A percentile compares a stretch with the other conserved stretches of the same genome.
phyloP scores from a whole-genome alignment of 257 asterid species.

The Rehmannia glutinosa region DNA sequence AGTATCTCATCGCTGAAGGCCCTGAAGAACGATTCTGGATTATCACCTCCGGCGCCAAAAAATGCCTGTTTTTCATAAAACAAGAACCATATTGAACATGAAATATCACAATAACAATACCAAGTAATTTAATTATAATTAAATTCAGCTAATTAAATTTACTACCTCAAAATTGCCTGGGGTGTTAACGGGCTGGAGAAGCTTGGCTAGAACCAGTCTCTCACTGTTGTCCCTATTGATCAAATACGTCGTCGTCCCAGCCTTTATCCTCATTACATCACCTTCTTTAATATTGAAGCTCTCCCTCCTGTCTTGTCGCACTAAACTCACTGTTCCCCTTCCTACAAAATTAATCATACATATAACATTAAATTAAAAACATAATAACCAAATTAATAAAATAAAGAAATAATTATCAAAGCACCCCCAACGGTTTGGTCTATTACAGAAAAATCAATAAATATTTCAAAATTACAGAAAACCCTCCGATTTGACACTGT shows the following conservation, averaged over 20 bases:
- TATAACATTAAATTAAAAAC: neutral
- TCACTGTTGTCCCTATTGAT: slow-evolving; percentile 46
- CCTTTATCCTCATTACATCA: slow-evolving; percentile 41
- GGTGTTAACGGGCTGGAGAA: slow-evolving; percentile 40
- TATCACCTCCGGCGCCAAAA: slow-evolving; percentile 57
- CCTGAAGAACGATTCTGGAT: slow-evolving; percentile 40
- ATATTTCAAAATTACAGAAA: no score
- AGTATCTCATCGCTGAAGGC: slow-evolving; percentile 61
- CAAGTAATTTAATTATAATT: no score
- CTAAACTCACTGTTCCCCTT: slow-evolving; percentile 41
- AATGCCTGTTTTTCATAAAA: slow-evolving; percentile 27
- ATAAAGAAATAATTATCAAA: no score
- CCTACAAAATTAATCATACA: slow-evolving; percentile 30
- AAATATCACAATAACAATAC: neutral
- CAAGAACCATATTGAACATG: neutral
- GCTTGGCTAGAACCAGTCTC: slow-evolving; percentile 39
- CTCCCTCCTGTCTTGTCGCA: slow-evolving; percentile 40
- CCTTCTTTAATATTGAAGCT: slow-evolving; percentile 50
- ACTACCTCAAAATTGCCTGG: slow-evolving; percentile 60
- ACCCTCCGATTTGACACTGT: no score
- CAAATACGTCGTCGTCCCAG: slow-evolving; percentile 53
- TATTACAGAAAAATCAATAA: no score
- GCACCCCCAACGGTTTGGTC: no score
- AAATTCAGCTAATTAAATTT: neutral
- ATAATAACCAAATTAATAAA: neutral